Conservation (phyloP, 352 stramenopile genomes). For the Globisporangium solare region DNA sequence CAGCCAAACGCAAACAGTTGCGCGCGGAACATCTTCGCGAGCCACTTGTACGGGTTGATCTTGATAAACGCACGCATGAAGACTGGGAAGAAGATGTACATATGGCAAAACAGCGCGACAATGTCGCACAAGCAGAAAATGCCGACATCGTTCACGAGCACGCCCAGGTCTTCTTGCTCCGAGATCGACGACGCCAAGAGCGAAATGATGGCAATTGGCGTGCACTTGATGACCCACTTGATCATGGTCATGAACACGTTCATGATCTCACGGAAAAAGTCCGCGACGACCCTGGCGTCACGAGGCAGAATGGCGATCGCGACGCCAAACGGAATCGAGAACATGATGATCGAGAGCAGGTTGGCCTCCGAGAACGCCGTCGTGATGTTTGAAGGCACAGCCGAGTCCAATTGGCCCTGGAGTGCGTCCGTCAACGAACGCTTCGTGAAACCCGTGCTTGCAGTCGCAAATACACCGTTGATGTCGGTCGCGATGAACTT, state of each 20-base stretch:
- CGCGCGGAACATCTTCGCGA: constrained; percentile 38
- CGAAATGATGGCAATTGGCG: constrained; percentile 32
- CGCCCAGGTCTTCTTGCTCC: constrained; percentile 10
- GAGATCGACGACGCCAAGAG: constrained; percentile 30
- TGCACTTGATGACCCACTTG: constrained; percentile 36
- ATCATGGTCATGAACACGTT: constrained; percentile 44
- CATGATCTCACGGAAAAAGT: constrained; percentile 36
- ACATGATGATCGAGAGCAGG: constrained; percentile 43
- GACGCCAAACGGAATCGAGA: constrained; percentile 35
- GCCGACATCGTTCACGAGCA: neutral
- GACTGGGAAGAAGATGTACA: constrained; percentile 20
- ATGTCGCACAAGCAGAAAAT: constrained; percentile 9
- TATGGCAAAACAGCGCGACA: constrained; percentile 12
- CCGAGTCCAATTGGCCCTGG: constrained; percentile 23
- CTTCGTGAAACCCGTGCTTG: constrained; percentile 9
- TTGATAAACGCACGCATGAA: constrained; percentile 17
- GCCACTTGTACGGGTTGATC: constrained; percentile 32
- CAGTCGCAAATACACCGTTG: constrained; percentile 22
- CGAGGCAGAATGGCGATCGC: constrained; percentile 15
- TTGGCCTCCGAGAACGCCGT: constrained; percentile 28
- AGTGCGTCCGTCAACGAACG: constrained; percentile 23
- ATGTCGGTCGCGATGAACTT: constrained; percentile 30
- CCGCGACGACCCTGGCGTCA: constrained; percentile 10
- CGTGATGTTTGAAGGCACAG: constrained; percentile 39
- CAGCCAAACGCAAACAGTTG: constrained; percentile 72